These are phyloP conservation scores for Xylariaceae sp. DNA, from an alignment of 2,329 filamentous ascomycete species.

Conservation along the genomic window DNA sequence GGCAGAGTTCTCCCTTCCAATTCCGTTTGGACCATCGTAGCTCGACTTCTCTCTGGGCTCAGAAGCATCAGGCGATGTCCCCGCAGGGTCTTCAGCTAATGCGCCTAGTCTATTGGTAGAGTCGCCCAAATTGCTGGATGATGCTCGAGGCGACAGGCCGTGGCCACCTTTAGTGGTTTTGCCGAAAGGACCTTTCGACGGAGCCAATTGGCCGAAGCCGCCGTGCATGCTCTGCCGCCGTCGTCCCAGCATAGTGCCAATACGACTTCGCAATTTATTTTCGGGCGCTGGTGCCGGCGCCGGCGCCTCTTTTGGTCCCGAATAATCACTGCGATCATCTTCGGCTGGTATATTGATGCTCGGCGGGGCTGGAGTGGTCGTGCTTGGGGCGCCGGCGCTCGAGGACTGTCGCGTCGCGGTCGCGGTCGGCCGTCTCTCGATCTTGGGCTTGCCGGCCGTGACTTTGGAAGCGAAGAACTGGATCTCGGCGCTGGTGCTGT, in stretches of 20 bases:
- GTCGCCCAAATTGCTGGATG: slow-evolving; percentile 56
- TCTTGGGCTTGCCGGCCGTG: slow-evolving; percentile 41
- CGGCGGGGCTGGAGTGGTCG: slow-evolving; percentile 26
- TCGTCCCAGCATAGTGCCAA: slow-evolving; percentile 66
- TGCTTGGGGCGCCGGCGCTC: slow-evolving; percentile 27
- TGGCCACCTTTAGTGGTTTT: slow-evolving; percentile 62
- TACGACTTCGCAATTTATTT: slow-evolving; percentile 57
- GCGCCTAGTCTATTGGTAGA: slow-evolving; percentile 51
- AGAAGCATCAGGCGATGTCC: slow-evolving; percentile 27
- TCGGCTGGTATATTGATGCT: slow-evolving; percentile 28
- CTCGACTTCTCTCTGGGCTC: slow-evolving; percentile 31
- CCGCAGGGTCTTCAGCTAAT: slow-evolving; percentile 53
- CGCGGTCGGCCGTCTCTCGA: slow-evolving; percentile 41
- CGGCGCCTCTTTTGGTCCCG: slow-evolving; percentile 38
- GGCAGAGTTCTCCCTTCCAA: slow-evolving; percentile 34
- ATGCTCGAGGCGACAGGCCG: slow-evolving; percentile 56
- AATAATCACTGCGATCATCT: slow-evolving; percentile 45
- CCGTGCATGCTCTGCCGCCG: slow-evolving; percentile 64
- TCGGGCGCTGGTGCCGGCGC: slow-evolving; percentile 31
- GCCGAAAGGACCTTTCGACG: slow-evolving; percentile 57
- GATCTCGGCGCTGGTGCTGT: slow-evolving; percentile 84
- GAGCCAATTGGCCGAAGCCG: slow-evolving; percentile 55
- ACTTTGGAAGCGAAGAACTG: slow-evolving; percentile 58
- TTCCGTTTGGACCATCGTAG: slow-evolving; percentile 45
- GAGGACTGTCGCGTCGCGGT: slow-evolving; percentile 36